These are phyloP conservation scores for Erythrobasidium hasegawianum DNA, from an alignment of 1,284 basidiomycete species.

Conservation along the genomic window DNA sequence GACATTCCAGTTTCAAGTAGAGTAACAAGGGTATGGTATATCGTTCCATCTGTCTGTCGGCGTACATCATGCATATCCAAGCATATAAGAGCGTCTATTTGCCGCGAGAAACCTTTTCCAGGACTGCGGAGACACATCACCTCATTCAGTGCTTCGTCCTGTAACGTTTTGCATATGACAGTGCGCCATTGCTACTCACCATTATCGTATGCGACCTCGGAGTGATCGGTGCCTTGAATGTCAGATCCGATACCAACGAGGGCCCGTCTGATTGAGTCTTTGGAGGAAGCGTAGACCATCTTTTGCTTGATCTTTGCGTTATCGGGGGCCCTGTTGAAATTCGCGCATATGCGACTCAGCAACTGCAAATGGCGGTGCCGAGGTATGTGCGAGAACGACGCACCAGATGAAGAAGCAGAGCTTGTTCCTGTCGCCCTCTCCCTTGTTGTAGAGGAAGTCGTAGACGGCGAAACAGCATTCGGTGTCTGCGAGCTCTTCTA, in stretches of 20 bases:
- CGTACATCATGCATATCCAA: too few relatives aligned
- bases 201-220: constrained; percentile 70
- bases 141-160: too few relatives aligned
- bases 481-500: constrained; percentile 66
- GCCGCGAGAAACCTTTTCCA: constrained; percentile 46
- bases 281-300: constrained; percentile 93
- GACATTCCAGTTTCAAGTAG: too few relatives aligned
- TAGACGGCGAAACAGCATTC: constrained; percentile 88
- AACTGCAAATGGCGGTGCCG: background rate
- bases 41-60: too few relatives aligned
- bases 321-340: constrained; percentile 74
- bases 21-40: too few relatives aligned
- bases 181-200: too few relatives aligned
- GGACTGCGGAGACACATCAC: constrained; percentile 42
- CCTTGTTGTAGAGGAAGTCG: constrained; percentile 81
- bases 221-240: constrained; percentile 80
- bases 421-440: constrained; percentile 84
- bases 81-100: constrained; percentile 18
- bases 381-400: constrained; percentile 44
- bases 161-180: too few relatives aligned
- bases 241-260: constrained; percentile 70
- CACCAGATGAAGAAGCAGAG: constrained; percentile 78
- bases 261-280: constrained; percentile 71
- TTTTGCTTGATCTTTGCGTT: constrained; percentile 80
- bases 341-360: background rate